Evolutionary conservation across 257 asterid species (phyloP), one percentile per base, ranked within the genome.

Genomic region (Buddleja alternifolia): DNA sequence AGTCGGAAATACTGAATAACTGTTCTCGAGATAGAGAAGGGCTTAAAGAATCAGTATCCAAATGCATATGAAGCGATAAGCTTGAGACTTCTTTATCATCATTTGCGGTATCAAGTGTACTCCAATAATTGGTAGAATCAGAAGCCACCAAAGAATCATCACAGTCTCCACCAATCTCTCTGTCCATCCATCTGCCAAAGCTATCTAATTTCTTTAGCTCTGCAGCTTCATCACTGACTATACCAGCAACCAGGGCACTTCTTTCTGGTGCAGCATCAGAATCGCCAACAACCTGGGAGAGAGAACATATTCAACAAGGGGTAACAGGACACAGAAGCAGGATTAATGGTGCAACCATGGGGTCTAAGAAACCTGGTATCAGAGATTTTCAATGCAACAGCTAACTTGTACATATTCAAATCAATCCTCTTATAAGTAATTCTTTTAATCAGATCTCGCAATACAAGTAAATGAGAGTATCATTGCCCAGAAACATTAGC

Each of bases 151-250:
- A 62, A 8, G 70, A 74, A 44, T 70, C 53, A 54, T 63, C 41
- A 46, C 41, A 69, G 32, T 58, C 73, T 54, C 69, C 55, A 50
- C 65, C 77, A 6, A 75, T 57, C 66, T 75, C 80, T 57, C 23
- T 57, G 56, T 70, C 77, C 80, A 75, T 70, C 76, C 77, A 75
- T 41, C 66, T 70, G 21, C 73, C 64, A 64, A 70, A 59, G 70
- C 69, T 70, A 54, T 64, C 73, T 24, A 70, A 58, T 70, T 75
- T 64, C 44, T 70, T 70, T 40, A 70, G 70, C 44, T 56, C 73
- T 51, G 63, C 45, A 60, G 64, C 10, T 67, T 66, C 60, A 51
- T 25, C 58, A 29, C 14, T 40, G 10, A 50, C 24, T n/a, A 25
- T n/a, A 21, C 52, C 63, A 67, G 63, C 66, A 29, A 29, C 64